Base-by-base conservation (phyloP, 257 asterid species). In the Leonotis leonurus region DNA sequence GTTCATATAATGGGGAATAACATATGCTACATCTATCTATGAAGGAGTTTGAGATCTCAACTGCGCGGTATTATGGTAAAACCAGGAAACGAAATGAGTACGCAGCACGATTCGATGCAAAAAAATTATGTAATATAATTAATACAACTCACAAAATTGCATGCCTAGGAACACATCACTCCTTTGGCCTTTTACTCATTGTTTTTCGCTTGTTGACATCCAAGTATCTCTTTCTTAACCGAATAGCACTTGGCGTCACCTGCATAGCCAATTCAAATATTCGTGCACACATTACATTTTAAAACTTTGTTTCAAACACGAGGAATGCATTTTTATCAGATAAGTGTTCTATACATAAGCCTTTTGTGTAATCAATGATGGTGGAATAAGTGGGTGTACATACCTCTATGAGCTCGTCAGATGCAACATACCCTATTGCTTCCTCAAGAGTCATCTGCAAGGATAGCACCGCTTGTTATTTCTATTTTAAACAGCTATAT, bases 341-440 rank as follows among this genome's bases (percentile, higher is more conserved):
- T 48, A 21, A 5, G 5, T 17, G 12, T 56, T 56, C 56, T 16
- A 49, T 11, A 16, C 36, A 25, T 33, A 60, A 4, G 4, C 5
- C 6, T 11, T 0, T 3, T 43, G n/a, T 43, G 20, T 35, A 11
- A 40, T 20, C 36, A 48, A 8, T 3, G 1, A 56, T 33, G 11
- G 30, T 21, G 14, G 16, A 48, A 21, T 7, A 33, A 60, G 48
- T 39, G 35, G 33, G 41, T 3, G 3, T 10, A 36, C 45, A 10
- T 76, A 87, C 99, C 99, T 93, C 99, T 60, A 93, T 93, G 49
- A 93, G 99, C 77, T 93, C 99, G 61, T 89, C 95, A 1, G 96
- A 75, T 39, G 96, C 99, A 68, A 93, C 99, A 37, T 89, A 89
- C 54, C 97, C 99, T 62, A 89, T 93, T 41, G 99, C 99, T 79